A percentile compares a stretch with the other conserved stretches of the same genome.
These are phyloP conservation scores for Chlorella sorokiniana DNA, from an alignment of 139 green algal genomes.

Conservation along the genomic window DNA sequence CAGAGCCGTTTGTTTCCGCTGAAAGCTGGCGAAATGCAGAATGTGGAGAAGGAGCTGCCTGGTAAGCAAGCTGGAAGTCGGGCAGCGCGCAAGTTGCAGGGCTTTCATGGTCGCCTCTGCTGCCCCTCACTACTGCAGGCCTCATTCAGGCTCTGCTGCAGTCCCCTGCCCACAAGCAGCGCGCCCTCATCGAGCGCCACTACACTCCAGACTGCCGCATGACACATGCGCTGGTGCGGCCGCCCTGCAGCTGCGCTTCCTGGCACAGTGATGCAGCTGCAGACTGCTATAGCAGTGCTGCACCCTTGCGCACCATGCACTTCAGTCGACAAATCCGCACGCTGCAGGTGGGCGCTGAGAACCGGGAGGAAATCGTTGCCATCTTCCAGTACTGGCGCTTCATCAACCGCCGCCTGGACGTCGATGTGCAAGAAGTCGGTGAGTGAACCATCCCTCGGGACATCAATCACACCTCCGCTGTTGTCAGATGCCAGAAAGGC, in stretches of 20 bases:
- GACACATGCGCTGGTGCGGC: conserved; percentile 21
- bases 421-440: conserved; percentile 26
- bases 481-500: too few relatives aligned
- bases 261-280: background rate
- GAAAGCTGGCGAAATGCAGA: background rate
- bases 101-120: background rate
- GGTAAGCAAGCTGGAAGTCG: background rate
- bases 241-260: background rate
- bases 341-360: conserved; percentile 7
- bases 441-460: background rate
- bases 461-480: too few relatives aligned
- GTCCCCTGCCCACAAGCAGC: conserved; percentile 17
- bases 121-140: background rate
- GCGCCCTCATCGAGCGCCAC: conserved; percentile 15
- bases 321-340: background rate
- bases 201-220: conserved; percentile 30
- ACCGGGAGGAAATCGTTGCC: conserved; percentile 22
- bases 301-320: background rate
- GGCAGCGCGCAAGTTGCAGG: background rate
- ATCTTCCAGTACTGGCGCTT: conserved; percentile 35
- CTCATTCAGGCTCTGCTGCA: conserved; percentile 17
- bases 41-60: conserved; percentile 25
- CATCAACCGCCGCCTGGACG: conserved; percentile 8
- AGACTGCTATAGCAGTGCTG: background rate
- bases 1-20: background rate